Conservation (phyloP, 805 yeast genomes). For the Yamadazyma paraphyllophila region DNA sequence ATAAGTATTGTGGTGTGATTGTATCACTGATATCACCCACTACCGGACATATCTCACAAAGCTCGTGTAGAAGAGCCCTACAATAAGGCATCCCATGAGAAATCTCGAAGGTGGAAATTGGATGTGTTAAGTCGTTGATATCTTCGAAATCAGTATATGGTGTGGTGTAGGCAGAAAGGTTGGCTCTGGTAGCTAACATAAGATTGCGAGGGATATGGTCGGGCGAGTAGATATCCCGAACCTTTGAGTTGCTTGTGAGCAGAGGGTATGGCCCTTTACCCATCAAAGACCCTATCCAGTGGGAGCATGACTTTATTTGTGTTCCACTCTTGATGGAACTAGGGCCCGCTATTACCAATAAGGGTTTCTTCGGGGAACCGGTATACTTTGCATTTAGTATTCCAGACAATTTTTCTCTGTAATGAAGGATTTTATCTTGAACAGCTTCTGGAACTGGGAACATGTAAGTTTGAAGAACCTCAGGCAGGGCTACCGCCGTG, state of each 20-base stretch:
- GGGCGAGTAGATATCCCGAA: constrained; percentile 5
- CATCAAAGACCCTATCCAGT: constrained; percentile 32
- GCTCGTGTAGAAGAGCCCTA: constrained; percentile 36
- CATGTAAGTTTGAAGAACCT: constrained; percentile 39
- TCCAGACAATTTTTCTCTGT: constrained; percentile 25
- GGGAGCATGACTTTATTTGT: constrained; percentile 40
- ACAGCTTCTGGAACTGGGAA: constrained; percentile 32
- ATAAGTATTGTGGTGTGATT: constrained; percentile 49
- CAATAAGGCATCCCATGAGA: constrained; percentile 40
- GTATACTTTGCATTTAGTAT: constrained; percentile 12
- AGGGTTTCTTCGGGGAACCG: constrained; percentile 12
- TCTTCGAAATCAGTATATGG: not conserved
- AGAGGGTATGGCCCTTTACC: constrained; percentile 14
- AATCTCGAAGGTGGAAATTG: constrained; percentile 30
- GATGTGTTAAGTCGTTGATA: not conserved
- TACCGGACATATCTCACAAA: constrained; percentile 44
- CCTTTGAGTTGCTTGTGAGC: constrained; percentile 3
- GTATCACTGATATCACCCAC: constrained; percentile 48
- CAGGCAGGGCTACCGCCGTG: constrained; percentile 42
- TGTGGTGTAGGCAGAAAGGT: constrained; percentile 28
- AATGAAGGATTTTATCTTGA: constrained; percentile 26
- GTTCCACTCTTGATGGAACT: constrained; percentile 23
- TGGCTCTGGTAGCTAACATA: constrained; percentile 36
- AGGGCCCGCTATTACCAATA: constrained; percentile 44
- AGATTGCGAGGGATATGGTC: constrained; percentile 14